Evolutionary conservation across 768 basidiomycete genomes (phyloP).

Genomic region (Pulveroboletus sp.): DNA sequence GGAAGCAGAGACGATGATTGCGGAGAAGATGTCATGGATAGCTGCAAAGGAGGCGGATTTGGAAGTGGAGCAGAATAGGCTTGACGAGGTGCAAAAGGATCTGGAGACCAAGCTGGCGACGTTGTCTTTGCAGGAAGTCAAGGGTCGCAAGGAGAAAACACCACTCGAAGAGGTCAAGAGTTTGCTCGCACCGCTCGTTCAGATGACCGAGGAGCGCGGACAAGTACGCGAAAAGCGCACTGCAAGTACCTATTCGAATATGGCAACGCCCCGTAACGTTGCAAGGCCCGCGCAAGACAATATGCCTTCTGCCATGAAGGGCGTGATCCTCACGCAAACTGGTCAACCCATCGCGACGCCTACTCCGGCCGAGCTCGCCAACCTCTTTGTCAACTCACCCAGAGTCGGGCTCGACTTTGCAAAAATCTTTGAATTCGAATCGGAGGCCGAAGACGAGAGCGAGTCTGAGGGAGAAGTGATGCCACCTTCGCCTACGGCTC

Average conservation of each 20-base stretch:
- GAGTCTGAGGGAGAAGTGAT: constrained; percentile 27
- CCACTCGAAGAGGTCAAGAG: constrained; percentile 80
- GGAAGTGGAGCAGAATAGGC: constrained; percentile 45
- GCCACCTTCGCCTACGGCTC: constrained; percentile 49
- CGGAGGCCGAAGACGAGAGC: constrained; percentile 27
- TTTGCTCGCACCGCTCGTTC: constrained; percentile 50
- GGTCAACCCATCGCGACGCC: constrained; percentile 76
- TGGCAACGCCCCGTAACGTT: constrained; percentile 51
- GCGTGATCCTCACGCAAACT: constrained; percentile 76
- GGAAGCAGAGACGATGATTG: constrained; percentile 44
- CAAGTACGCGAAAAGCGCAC: constrained; percentile 20
- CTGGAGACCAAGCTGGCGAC: constrained; percentile 49
- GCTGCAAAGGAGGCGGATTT: constrained; percentile 52
- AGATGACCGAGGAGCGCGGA: constrained; percentile 31
- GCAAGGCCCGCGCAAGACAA: constrained; percentile 27
- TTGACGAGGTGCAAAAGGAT: constrained; percentile 46
- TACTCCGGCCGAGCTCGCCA: constrained; percentile 59
- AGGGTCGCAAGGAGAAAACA: constrained; percentile 48
- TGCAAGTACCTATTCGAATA: constrained; percentile 17
- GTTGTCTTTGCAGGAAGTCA: constrained; percentile 37
- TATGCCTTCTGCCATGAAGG: constrained; percentile 61
- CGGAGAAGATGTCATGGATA: constrained; percentile 47
- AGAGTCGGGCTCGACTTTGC: constrained; percentile 72
- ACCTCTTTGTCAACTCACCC: constrained; percentile 67
- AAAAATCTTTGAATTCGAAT: constrained; percentile 70